These are phyloP conservation scores for Rhodotorula sp. DNA, from an alignment of 1,284 basidiomycete species.

Conservation along the genomic window DNA sequence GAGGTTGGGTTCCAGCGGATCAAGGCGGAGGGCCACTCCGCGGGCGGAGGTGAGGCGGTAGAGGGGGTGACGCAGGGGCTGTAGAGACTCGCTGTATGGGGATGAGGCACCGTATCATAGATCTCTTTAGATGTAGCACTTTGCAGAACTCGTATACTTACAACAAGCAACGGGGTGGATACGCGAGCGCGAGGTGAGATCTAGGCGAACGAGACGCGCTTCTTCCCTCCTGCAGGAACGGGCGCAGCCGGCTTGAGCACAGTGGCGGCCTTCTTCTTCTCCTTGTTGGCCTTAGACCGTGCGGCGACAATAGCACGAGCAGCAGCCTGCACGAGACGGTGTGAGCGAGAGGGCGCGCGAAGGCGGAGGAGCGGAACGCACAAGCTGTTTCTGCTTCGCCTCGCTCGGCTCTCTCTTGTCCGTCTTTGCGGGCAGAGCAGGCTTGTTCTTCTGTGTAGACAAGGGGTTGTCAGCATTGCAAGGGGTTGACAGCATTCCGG, in stretches of 20 bases:
- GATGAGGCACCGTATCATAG: background rate
- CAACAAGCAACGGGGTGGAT: constrained; percentile 18
- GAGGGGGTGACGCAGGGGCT: constrained; percentile 31
- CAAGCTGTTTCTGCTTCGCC: constrained; percentile 27
- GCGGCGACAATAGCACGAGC: constrained; percentile 30
- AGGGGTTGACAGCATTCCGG: background rate
- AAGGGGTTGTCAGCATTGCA: too few species aligned
- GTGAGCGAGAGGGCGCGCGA: background rate
- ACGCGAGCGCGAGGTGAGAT: background rate
- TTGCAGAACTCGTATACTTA: constrained; percentile 4
- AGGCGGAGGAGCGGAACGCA: constrained; percentile 1
- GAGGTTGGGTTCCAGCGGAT: constrained; percentile 33
- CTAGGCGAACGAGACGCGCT: constrained; percentile 38
- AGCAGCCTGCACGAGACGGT: constrained; percentile 15
- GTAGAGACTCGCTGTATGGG: background rate
- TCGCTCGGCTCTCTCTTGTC: constrained; percentile 10
- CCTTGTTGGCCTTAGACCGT: constrained; percentile 32
- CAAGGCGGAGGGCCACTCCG: constrained; percentile 16
- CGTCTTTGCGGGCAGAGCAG: background rate
- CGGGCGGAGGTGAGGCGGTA: constrained; percentile 12
- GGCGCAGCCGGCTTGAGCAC: constrained; percentile 2
- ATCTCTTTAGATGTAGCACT: background rate
- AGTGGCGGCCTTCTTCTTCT: constrained; percentile 1
- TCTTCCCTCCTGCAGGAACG: background rate
- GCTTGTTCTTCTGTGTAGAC: constrained; percentile 22